Base-by-base conservation (phyloP, 2,329 filamentous ascomycete species). In the Sarocladiaceae sp. region DNA sequence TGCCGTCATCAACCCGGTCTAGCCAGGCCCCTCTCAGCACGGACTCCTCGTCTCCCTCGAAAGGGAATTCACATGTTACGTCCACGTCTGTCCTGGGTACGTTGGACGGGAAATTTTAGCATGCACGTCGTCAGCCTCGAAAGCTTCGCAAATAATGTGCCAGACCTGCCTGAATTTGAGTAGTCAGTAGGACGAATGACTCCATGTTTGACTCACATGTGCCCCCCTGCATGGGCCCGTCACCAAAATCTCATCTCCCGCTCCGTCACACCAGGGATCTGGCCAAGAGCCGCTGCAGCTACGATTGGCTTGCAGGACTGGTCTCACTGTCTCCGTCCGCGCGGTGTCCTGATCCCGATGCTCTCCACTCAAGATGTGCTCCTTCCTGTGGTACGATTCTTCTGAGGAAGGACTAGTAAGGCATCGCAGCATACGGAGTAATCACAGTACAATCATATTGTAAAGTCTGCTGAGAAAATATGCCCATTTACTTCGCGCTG, bases 1-100 rank as follows among this genome's bases (percentile, higher is more conserved):
- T 41, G 37, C 37, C 37, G 37, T 41, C 37, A 41, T 41, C 23
- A 23, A 39, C 37, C 15, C n/a, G 24, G 37, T 41, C 37, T 29
- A 27, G 37, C 24, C 37, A 15, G 19, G n/a, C n/a, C n/a, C n/a
- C n/a, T n/a, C n/a, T n/a, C n/a, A 41, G 37, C 37, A 41, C 37
- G 19, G 37, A 29, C 37, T 15, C 13, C n/a, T 7, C 29, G 37
- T 21, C 19, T 24, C 13, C 26, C 9, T 29, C 13, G n/a, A 27
- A 15, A 27, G 24, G 37, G n/a, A n/a, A n/a, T n/a, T n/a, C n/a
- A n/a, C n/a, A n/a, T n/a, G n/a, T n/a, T n/a, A n/a, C n/a, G n/a
- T n/a, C n/a, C n/a, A n/a, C n/a, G n/a, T n/a, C n/a, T n/a, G n/a
- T n/a, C n/a, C n/a, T n/a, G n/a, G n/a, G n/a, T n/a, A n/a, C n/a